These are phyloP conservation scores for Euclidium syriacum DNA, from an alignment of 345 rosid species.

Conservation along the genomic window DNA sequence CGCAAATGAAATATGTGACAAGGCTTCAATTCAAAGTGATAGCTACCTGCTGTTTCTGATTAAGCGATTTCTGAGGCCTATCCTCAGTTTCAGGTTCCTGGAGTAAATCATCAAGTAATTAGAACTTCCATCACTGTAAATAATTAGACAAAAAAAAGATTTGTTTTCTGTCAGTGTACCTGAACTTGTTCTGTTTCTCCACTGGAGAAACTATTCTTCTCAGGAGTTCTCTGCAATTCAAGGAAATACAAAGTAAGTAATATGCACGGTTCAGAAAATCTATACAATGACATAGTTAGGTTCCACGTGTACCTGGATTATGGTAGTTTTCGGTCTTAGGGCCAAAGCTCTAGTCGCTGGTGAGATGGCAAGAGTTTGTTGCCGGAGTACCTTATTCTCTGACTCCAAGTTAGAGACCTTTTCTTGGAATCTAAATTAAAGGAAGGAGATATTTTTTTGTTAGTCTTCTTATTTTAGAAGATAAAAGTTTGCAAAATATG, in stretches of 20 bases:
- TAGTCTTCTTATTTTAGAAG: not conserved
- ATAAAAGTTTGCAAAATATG: not conserved
- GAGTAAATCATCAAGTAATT: slow-evolving; percentile 11
- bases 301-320: slow-evolving; percentile 54
- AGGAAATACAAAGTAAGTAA: slow-evolving; percentile 12
- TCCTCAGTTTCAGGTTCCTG: slow-evolving; percentile 73
- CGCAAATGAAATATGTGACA: not conserved
- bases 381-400: slow-evolving; percentile 89
- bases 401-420: slow-evolving; percentile 82
- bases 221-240: slow-evolving; percentile 72
- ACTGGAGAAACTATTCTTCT: slow-evolving; percentile 50
- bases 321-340: slow-evolving; percentile 54
- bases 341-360: slow-evolving; percentile 64
- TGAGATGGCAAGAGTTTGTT: slow-evolving; percentile 75
- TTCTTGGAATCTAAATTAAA: slow-evolving; percentile 39
- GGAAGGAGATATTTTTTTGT: not conserved
- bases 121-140: slow-evolving; percentile 32
- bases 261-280: slow-evolving; percentile 1
- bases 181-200: slow-evolving; percentile 56
- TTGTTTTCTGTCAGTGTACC: slow-evolving; percentile 30
- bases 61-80: slow-evolving; percentile 81
- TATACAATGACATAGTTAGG: not conserved
- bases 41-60: slow-evolving; percentile 88
- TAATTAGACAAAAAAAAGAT: not conserved
- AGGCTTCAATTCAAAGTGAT: slow-evolving; percentile 14